Base-by-base conservation (phyloP, 768 basidiomycete genomes). In the Chalciporus sphaerocephalus region DNA sequence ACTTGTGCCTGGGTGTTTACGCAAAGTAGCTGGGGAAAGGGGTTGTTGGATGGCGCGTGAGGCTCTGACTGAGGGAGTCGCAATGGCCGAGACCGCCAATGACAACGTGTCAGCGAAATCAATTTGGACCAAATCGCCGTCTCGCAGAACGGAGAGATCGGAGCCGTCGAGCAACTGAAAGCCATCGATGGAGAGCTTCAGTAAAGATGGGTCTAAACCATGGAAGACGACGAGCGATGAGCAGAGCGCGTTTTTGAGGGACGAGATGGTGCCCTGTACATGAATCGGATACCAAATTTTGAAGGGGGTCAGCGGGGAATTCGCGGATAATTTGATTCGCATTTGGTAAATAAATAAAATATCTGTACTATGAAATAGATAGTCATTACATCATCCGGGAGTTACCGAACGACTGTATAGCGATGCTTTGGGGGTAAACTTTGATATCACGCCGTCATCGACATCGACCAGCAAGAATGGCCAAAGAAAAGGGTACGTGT, bases 291-390 rank as follows among this genome's bases (percentile, higher is more conserved):
- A 78, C 81, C 81, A 83, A 5, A 72, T 76, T 48, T 73, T 76
- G 12, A 78, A 48, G 18, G 60, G 65, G 2, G 76, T 74, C 12
- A 83, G 66, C 27, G 80, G 79, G 24, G 66, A 54, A 5, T 58
- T 56, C 0, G 76, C 70, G 46, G 74, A 75, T 44, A 83, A 65
- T 52, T 73, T 72, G 40, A 82, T 58, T 10, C 81, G 73, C 79
- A 81, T 53, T 9, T 17, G n/a, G 5, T 18, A 20, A 7, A 25
- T 18, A 12, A 27, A 22, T 12, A 6, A 8, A 13, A 20, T 8
- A 9, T 9, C 18, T 8, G 17, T 47, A 7, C 22, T 15, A 4
- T 27, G 42, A 4, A 20, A 30, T 16, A 13, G 34, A 12, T 40
- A 25, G 35, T 20, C 27, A 18, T 38, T 44, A 32, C 7, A 15